Evolutionary conservation across 2,329 filamentous ascomycete genomes (phyloP).

Genomic region (Hypoxylon sp.): DNA sequence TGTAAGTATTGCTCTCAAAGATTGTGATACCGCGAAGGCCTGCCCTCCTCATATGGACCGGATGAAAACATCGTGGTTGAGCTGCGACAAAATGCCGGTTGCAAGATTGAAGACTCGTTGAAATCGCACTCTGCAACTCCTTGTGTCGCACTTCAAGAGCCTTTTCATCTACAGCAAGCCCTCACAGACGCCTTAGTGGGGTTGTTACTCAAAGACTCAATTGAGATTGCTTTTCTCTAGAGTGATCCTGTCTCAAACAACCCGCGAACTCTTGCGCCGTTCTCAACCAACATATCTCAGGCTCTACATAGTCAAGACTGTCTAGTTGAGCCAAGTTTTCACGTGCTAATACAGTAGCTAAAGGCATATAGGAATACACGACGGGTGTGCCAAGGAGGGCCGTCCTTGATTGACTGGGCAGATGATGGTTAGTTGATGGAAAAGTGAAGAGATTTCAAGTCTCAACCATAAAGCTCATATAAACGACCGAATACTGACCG

Average conservation of each 20-base stretch:
- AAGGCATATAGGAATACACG: conserved; percentile 11
- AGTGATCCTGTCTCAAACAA: background rate
- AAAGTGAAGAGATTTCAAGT: conserved; percentile 22
- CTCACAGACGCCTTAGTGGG: background rate
- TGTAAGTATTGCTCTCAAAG: conserved; percentile 13
- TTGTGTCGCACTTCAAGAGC: background rate
- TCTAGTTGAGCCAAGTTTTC: conserved; percentile 8
- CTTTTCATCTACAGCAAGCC: background rate
- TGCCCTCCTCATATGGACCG: conserved; percentile 20
- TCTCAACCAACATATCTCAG: conserved; percentile 1
- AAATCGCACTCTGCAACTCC: conserved; percentile 4
- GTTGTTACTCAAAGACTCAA: conserved; percentile 6
- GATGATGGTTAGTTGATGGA: conserved; percentile 17
- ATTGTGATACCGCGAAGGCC: background rate
- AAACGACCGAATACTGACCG: conserved; percentile 33
- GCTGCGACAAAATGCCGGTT: conserved; percentile 11
- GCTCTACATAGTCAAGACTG: background rate
- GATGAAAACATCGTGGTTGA: conserved; percentile 4
- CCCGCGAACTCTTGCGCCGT: background rate
- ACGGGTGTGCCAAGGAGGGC: background rate
- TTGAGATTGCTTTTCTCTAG: background rate
- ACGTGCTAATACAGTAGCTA: conserved; percentile 18
- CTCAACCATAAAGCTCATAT: conserved; percentile 21
- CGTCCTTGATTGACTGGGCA: conserved; percentile 4
- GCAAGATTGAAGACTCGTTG: conserved; percentile 4